A percentile compares a stretch with the other conserved stretches of the same genome.
phyloP scores from a whole-genome alignment of 2,329 filamentous ascomycete genomes.

The Grosmannia serpens region DNA sequence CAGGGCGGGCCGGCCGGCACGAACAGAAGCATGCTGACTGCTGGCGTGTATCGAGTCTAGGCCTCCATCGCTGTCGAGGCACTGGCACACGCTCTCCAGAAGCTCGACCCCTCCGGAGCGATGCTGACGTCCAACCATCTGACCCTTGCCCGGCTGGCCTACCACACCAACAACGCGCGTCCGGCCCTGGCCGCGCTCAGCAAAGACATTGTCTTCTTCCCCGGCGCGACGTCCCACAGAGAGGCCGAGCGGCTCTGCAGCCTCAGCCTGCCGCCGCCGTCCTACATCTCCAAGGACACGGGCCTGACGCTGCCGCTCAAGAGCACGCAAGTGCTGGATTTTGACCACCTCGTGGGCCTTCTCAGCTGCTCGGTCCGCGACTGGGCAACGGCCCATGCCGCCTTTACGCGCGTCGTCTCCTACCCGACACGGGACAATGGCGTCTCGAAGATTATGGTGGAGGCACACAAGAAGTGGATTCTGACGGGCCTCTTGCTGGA shows the following conservation, averaged over 20 bases:
- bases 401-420: slow-evolving; percentile 54
- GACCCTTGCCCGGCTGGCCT: slow-evolving; percentile 27
- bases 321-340: slow-evolving; percentile 47
- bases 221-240: slow-evolving; percentile 27
- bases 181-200: slow-evolving; percentile 51
- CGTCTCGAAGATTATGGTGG: slow-evolving; percentile 67
- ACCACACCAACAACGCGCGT: slow-evolving; percentile 39
- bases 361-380: slow-evolving; percentile 48
- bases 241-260: slow-evolving; percentile 30
- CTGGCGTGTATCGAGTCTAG: slow-evolving; percentile 19
- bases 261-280: slow-evolving; percentile 28
- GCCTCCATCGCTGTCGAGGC: slow-evolving; percentile 33
- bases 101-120: slow-evolving; percentile 49
- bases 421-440: slow-evolving; percentile 52
- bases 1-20: not conserved
- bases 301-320: slow-evolving; percentile 46
- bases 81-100: slow-evolving; percentile 43
- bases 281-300: slow-evolving; percentile 48
- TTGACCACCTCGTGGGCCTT: slow-evolving; percentile 57
- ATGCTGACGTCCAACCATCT: slow-evolving; percentile 16
- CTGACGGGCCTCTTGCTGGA: slow-evolving; percentile 61
- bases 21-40: not conserved
- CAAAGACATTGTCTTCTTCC: slow-evolving; percentile 55
- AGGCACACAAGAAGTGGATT: slow-evolving; percentile 88
- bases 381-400: slow-evolving; percentile 51